Percentiles rank a stretch among this genome's conserved stretches.
These are phyloP conservation scores for Fusarium sp. DNA, from an alignment of 2,329 filamentous ascomycete species.

Conservation along the genomic window DNA sequence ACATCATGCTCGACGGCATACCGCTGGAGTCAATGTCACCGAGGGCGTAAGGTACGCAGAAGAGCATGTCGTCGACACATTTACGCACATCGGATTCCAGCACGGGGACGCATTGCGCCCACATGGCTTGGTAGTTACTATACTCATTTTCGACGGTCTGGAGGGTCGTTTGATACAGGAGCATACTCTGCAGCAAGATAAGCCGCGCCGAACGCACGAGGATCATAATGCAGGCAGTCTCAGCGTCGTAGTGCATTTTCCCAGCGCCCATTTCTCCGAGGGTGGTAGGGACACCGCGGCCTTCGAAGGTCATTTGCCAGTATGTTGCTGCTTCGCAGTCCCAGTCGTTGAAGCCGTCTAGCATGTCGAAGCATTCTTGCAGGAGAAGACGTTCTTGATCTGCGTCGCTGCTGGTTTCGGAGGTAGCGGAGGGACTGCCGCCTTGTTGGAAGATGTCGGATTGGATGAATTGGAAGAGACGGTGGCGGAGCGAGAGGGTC, in stretches of 20 bases:
- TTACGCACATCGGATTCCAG: slow-evolving; percentile 43
- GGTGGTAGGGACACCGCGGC: slow-evolving; percentile 43
- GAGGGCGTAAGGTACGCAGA: slow-evolving; percentile 49
- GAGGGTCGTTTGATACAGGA: slow-evolving; percentile 42
- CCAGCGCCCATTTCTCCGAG: slow-evolving; percentile 44
- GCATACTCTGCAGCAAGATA: slow-evolving; percentile 48
- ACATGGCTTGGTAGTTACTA: slow-evolving; percentile 18
- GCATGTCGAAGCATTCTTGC: slow-evolving; percentile 45
- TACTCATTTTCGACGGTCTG: slow-evolving; percentile 7
- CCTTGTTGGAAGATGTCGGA: background rate
- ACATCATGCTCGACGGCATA: slow-evolving; percentile 33
- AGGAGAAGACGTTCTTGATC: slow-evolving; percentile 27
- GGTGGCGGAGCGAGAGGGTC: slow-evolving; percentile 37
- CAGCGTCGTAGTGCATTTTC: slow-evolving; percentile 45
- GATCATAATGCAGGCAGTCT: slow-evolving; percentile 51
- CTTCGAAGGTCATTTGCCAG: slow-evolving; percentile 49
- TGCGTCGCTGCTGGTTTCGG: background rate
- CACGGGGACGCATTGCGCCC: slow-evolving; percentile 32
- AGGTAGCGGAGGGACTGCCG: background rate
- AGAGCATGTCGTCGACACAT: slow-evolving; percentile 50
- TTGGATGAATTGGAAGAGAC: slow-evolving; percentile 19
- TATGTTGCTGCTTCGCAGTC: slow-evolving; percentile 49
- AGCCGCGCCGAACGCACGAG: slow-evolving; percentile 49
- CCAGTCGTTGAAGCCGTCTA: slow-evolving; percentile 49
- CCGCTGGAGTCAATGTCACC: slow-evolving; percentile 47